These are phyloP conservation scores for Exophiala phaeomuriformis DNA, from an alignment of 2,329 filamentous ascomycete species.

Conservation along the genomic window DNA sequence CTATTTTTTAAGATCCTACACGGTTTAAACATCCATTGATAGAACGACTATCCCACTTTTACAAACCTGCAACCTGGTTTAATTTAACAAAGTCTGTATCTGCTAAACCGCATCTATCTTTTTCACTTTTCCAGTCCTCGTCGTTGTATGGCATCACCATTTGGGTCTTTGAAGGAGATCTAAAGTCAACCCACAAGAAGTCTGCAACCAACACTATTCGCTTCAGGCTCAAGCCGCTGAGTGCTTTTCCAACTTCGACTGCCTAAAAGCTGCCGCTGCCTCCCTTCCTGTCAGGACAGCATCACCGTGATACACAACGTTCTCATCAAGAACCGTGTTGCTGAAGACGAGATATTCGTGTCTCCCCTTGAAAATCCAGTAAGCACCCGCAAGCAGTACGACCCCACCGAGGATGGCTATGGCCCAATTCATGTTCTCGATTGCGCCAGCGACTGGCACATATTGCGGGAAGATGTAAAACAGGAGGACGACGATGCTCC, in stretches of 20 bases:
- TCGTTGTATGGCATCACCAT: too few species aligned
- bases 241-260: conserved; percentile 3
- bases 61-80: too few species aligned
- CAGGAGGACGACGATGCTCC: conserved; percentile 17
- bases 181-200: too few species aligned
- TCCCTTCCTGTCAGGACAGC: conserved; percentile 14
- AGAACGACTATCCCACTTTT: too few species aligned
- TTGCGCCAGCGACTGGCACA: conserved; percentile 17
- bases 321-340: conserved; percentile 22
- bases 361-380: conserved; percentile 19
- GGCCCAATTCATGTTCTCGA: conserved; percentile 24
- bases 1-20: too few species aligned
- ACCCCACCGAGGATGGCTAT: conserved; percentile 20
- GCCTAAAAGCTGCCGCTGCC: conserved; percentile 11
- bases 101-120: too few species aligned
- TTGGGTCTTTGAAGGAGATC: too few species aligned
- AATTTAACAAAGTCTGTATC: too few species aligned
- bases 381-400: conserved; percentile 17
- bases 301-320: conserved; percentile 17
- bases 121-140: too few species aligned
- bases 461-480: conserved; percentile 23
- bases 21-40: too few species aligned
- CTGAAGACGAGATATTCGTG: conserved; percentile 18
- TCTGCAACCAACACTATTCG: too few species aligned
- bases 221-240: neutral